Evolutionary conservation across 2,329 filamentous ascomycete species (phyloP).

Genomic region (Didymella pinodella): DNA sequence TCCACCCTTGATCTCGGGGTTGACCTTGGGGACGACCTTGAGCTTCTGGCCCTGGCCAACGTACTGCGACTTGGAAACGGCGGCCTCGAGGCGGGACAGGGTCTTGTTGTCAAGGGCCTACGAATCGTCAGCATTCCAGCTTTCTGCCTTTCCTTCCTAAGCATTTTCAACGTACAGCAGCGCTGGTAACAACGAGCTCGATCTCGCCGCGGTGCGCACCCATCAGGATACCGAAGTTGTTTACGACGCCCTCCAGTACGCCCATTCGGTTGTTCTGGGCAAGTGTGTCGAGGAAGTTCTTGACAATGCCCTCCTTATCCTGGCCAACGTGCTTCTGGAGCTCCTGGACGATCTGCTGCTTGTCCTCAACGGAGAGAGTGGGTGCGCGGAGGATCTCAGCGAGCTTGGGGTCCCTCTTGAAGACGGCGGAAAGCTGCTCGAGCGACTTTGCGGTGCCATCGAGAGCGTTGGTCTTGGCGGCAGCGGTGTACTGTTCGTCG

Average conservation of each 20-base stretch:
- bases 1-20: slow-evolving; percentile 92
- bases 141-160: background rate
- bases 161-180: slow-evolving; percentile 69
- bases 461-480: slow-evolving; percentile 84
- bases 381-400: slow-evolving; percentile 77
- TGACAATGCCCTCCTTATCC: slow-evolving; percentile 80
- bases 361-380: slow-evolving; percentile 79
- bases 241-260: slow-evolving; percentile 79
- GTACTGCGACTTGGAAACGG: slow-evolving; percentile 88
- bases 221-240: slow-evolving; percentile 89
- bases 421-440: slow-evolving; percentile 71
- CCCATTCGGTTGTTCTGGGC: slow-evolving; percentile 96
- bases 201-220: slow-evolving; percentile 90
- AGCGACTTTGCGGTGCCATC: slow-evolving; percentile 86
- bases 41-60: slow-evolving; percentile 94
- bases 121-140: slow-evolving; percentile 25
- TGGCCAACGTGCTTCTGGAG: slow-evolving; percentile 78
- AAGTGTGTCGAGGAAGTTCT: slow-evolving; percentile 90
- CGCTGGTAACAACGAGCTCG: slow-evolving; percentile 90
- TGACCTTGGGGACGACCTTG: slow-evolving; percentile 95
- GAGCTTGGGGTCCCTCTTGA: slow-evolving; percentile 87
- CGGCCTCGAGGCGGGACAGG: slow-evolving; percentile 82
- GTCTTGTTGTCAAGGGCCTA: slow-evolving; percentile 88
- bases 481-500: slow-evolving; percentile 83
- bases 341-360: slow-evolving; percentile 84